Evolutionary conservation across 2,329 filamentous ascomycete genomes (phyloP), one percentile per base, ranked within the genome.

Genomic region (Lachnellula arida): DNA sequence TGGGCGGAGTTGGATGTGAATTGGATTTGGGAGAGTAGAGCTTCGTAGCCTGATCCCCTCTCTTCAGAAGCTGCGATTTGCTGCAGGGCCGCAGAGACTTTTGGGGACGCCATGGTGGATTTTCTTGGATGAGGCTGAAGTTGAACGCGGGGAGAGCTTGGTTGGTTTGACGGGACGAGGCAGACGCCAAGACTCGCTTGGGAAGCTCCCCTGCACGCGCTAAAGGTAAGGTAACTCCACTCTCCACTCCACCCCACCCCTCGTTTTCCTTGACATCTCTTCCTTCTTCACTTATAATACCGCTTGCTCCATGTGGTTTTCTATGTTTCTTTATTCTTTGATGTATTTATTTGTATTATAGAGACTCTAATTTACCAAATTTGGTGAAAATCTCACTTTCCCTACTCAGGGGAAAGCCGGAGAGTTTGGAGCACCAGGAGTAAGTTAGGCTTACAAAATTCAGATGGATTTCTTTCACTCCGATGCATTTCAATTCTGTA

Each of bases 31-130:
- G 69, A 61, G 60, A 82, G 73, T 49, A 82, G 70, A 53, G 70
- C 57, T 57, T 77, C 75, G 70, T 78, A 81, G 57, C 72, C 70
- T 59, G 74, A 67, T n/a, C 70, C 70, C 57, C 76, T 77, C 51
- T 79, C 77, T 49, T 69, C 54, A 15, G 68, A 65, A 1, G 70
- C 63, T 60, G 75, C 70, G 56, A 73, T 72, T 42, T 71, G 67
- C 58, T 74, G 68, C 51, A 82, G 72, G 60, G 75, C 76, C 64
- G 74, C 68, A 58, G 68, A 67, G 51, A 81, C 71, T 62, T 76
- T 74, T 63, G 61, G 59, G 12, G 68, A 69, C 23, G 63, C 66
- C 68, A 70, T 70, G 37, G 17, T 61, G 50, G 35, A 19, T 17
- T 39, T 49, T 14, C 48, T 25, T 37, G 48, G 48, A 60, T 61